Conservation (phyloP, 495 filamentous ascomycete species). For the Parathielavia appendiculata region DNA sequence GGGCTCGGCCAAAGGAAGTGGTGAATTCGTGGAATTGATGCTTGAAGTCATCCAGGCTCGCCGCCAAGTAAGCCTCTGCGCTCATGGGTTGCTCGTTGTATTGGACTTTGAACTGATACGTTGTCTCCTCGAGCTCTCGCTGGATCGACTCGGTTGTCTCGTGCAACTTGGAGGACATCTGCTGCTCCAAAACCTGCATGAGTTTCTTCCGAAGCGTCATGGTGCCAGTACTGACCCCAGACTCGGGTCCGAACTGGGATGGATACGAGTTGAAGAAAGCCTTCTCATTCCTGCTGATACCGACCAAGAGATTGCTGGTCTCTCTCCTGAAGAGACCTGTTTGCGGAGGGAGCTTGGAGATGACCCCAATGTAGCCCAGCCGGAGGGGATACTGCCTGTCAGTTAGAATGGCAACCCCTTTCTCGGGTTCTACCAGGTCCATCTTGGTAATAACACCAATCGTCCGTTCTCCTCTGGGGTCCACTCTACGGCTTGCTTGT, state of each 20-base stretch:
- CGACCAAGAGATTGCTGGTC: slow-evolving; percentile 70
- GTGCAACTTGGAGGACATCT: slow-evolving; percentile 87
- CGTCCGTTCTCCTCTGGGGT: slow-evolving; percentile 90
- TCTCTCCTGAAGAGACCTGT: slow-evolving; percentile 80
- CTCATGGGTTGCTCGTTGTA: slow-evolving; percentile 95
- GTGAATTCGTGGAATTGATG: slow-evolving; percentile 93
- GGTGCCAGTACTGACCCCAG: slow-evolving; percentile 71
- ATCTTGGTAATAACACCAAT: slow-evolving; percentile 99
- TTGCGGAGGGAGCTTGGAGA: slow-evolving; percentile 67
- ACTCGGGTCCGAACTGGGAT: slow-evolving; percentile 66
- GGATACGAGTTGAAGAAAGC: slow-evolving; percentile 83
- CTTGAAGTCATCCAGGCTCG: slow-evolving; percentile 93
- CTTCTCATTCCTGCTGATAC: slow-evolving; percentile 84
- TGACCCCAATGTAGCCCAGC: slow-evolving; percentile 95
- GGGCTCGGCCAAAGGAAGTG: slow-evolving; percentile 78
- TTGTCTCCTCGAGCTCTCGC: slow-evolving; percentile 93
- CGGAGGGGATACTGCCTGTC: slow-evolving; percentile 93
- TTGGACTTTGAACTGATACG: slow-evolving; percentile 99
- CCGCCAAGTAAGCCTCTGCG: slow-evolving; percentile 92
- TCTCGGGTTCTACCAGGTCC: slow-evolving; percentile 85
- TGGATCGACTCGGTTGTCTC: slow-evolving; percentile 85
- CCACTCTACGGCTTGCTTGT: slow-evolving; percentile 82
- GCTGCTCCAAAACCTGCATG: slow-evolving; percentile 95
- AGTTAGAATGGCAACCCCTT: slow-evolving; percentile 69
- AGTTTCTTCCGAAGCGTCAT: slow-evolving; percentile 85